These are phyloP conservation scores for Saccharomycopsis sp. DNA, from an alignment of 805 yeast genomes.

Conservation along the genomic window DNA sequence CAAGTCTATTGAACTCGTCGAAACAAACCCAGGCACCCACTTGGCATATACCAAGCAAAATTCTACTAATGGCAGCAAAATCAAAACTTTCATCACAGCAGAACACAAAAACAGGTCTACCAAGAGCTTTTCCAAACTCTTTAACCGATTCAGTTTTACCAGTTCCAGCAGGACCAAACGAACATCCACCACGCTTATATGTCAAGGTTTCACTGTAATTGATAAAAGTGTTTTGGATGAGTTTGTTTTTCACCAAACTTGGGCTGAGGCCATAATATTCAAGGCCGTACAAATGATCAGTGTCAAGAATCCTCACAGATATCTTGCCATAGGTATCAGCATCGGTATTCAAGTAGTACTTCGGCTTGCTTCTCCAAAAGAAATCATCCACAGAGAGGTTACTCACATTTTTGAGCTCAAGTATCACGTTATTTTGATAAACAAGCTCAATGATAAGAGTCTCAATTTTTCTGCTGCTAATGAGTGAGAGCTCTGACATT, in stretches of 20 bases:
- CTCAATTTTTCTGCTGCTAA: slow-evolving; percentile 44
- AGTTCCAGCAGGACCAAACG: slow-evolving; percentile 96
- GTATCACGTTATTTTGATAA: slow-evolving; percentile 45
- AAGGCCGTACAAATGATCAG: slow-evolving; percentile 58
- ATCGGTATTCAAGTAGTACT: slow-evolving; percentile 35
- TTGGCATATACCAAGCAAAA: slow-evolving; percentile 69
- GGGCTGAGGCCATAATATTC: slow-evolving; percentile 77
- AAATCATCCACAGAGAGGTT: slow-evolving; percentile 24
- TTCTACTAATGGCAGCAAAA: slow-evolving; percentile 67
- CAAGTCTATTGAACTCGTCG: slow-evolving; percentile 87
- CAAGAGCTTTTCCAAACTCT: slow-evolving; percentile 72
- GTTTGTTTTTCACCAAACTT: slow-evolving; percentile 68
- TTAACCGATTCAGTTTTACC: slow-evolving; percentile 92
- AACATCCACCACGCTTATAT: slow-evolving; percentile 78
- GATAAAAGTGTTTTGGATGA: slow-evolving; percentile 55
- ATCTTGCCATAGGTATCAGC: slow-evolving; percentile 32
- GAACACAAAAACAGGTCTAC: slow-evolving; percentile 77
- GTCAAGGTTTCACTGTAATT: slow-evolving; percentile 69
- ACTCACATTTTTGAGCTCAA: slow-evolving; percentile 17
- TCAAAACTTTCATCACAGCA: slow-evolving; percentile 90
- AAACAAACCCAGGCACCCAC: slow-evolving; percentile 95
- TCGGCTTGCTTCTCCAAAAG: slow-evolving; percentile 48
- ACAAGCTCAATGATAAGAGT: slow-evolving; percentile 59
- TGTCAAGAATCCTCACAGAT: slow-evolving; percentile 45
- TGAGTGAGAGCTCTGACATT: slow-evolving; percentile 24